Evolutionary conservation across 805 yeast species (phyloP), one percentile per base, ranked within the genome.

Genomic region (Candida andamanensis): DNA sequence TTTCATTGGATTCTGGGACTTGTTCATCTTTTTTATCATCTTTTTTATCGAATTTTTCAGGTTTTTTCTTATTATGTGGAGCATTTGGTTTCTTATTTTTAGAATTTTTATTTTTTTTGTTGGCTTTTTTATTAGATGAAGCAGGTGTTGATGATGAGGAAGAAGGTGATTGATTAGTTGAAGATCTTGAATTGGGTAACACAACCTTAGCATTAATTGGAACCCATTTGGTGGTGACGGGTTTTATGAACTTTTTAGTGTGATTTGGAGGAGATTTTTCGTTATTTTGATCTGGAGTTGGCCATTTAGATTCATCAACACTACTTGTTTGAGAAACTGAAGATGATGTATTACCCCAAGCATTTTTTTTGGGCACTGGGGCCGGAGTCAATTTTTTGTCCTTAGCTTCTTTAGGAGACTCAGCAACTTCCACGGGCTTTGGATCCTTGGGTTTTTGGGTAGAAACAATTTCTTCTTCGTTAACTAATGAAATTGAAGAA

Each of bases 301-400:
- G 70, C 67, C 69, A 64, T 41, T 61, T 64, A 34, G 48, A 52
- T 33, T 62, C 70, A 43, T 64, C 70, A 17, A 63, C 67, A 11
- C 50, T 29, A 15, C 45, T 15, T 18, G 42, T 24, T 9, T 43
- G 22, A 13, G 34, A 15, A 6, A 9, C 7, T 3, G 28, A 4
- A 9, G 30, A 14, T 9, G 46, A 28, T 6, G 35, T 15, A 32
- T 24, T 18, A 12, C 67, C 68, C 72, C 72, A 65, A 6, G 58
- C 72, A 11, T 66, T 58, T 31, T 58, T 62, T 28, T 55, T 34
- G 7, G 72, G 72, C 32, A 65, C 69, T 1, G 72, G 72, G 7
- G 72, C 72, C 4, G 72, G 70, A 5, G 68, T 65, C 45, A 65
- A 57, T 31, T 39, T 42, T 24, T 39, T 39, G 17, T 35, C 40